Conservation (phyloP, 805 yeast species). For the Naumovozyma baii region DNA sequence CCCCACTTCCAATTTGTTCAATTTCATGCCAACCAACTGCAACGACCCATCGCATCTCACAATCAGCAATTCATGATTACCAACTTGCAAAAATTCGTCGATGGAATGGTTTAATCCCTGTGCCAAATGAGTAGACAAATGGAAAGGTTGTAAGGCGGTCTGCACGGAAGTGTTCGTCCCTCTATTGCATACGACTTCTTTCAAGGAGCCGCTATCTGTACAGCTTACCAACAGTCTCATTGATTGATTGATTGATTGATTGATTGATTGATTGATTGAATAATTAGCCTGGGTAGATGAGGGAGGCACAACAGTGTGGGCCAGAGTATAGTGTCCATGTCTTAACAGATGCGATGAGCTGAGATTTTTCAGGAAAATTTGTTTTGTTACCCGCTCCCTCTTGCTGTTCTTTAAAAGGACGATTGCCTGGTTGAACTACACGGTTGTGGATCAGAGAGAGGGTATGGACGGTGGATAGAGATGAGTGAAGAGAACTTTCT, state of each 20-base stretch:
- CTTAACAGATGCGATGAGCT: slow-evolving; percentile 3
- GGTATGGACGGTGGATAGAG: slow-evolving; percentile 10
- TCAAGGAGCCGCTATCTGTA: slow-evolving; percentile 57
- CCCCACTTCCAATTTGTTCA: slow-evolving; percentile 4
- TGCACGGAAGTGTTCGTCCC: slow-evolving; percentile 77
- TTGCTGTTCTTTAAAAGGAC: not conserved
- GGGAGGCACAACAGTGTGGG: too few relatives aligned
- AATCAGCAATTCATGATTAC: slow-evolving; percentile 30
- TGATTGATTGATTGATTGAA: too few relatives aligned
- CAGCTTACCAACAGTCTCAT: slow-evolving; percentile 60
- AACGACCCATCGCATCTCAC: slow-evolving; percentile 41
- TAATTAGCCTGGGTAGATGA: too few relatives aligned
- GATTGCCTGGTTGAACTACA: not conserved
- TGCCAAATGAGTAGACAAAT: slow-evolving; percentile 37
- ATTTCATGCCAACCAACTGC: slow-evolving; percentile 30
- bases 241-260: too few relatives aligned
- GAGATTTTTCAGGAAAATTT: too few relatives aligned
- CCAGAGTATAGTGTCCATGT: slow-evolving; percentile 6
- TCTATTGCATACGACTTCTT: slow-evolving; percentile 50
- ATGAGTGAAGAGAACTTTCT: slow-evolving; percentile 7
- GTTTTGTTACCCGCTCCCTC: not conserved
- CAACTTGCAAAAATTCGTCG: slow-evolving; percentile 31
- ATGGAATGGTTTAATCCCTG: slow-evolving; percentile 34
- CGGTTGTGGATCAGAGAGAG: not conserved
- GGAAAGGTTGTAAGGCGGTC: slow-evolving; percentile 53